Conservation (phyloP, 352 stramenopile genomes). For the Phytophthora sojae region DNA sequence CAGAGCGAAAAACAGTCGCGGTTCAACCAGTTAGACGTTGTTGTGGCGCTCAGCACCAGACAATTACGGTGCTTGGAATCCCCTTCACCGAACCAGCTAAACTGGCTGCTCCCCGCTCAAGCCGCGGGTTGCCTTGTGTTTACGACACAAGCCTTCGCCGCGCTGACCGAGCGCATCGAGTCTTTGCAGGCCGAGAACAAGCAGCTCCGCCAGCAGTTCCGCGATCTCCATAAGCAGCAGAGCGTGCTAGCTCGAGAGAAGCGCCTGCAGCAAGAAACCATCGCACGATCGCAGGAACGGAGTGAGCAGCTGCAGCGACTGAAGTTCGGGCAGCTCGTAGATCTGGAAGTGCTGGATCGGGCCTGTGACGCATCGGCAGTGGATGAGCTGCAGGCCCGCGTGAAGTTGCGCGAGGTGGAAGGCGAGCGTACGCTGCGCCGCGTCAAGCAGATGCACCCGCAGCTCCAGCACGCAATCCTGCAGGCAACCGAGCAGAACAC, state of each 20-base stretch:
- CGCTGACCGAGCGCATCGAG: conserved; percentile 76
- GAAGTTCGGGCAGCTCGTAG: conserved; percentile 83
- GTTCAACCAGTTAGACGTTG: conserved; percentile 91
- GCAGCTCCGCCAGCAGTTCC: conserved; percentile 87
- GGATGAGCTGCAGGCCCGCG: conserved; percentile 74
- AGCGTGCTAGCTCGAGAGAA: conserved; percentile 85
- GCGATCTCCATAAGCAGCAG: conserved; percentile 90
- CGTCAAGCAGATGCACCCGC: conserved; percentile 59
- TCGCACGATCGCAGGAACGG: conserved; percentile 66
- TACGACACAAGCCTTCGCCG: conserved; percentile 60
- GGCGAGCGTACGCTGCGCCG: conserved; percentile 57
- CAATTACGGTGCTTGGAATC: conserved; percentile 77
- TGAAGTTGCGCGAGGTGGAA: conserved; percentile 79
- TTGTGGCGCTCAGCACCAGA: conserved; percentile 74
- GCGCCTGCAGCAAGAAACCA: conserved; percentile 70
- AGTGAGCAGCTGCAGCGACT: conserved; percentile 85
- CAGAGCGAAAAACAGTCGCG: conserved; percentile 94
- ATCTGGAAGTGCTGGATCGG: conserved; percentile 92
- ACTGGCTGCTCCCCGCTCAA: conserved; percentile 63
- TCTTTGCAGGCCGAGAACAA: conserved; percentile 87
- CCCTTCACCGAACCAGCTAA: conserved; percentile 24
- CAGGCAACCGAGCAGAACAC: conserved; percentile 89
- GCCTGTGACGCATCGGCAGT: conserved; percentile 78
- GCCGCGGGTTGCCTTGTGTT: conserved; percentile 80
- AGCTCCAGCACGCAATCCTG: conserved; percentile 80